Base-by-base conservation (phyloP, 2,329 filamentous ascomycete genomes). In the Epichloe bromicola region DNA sequence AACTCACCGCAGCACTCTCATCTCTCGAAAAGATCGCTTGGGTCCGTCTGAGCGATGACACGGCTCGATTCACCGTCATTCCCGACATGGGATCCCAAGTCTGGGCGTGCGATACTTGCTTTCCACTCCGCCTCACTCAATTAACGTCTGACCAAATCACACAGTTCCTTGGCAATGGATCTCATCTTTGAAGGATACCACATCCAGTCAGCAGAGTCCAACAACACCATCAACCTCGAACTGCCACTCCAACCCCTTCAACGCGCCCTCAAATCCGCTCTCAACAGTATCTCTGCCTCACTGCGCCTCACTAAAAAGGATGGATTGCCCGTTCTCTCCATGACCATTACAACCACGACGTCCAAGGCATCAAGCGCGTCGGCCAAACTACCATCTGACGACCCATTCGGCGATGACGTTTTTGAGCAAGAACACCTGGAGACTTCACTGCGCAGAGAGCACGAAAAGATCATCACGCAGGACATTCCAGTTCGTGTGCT, bases 191-290 rank as follows among this genome's bases (percentile, higher is more conserved):
- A 89, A 63, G 74, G 76, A 57, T 95, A 94, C 71, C 80, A 82
- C 50, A 83, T 97, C 58, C 85, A 95, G 65, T 95, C 90, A 47
- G 86, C 86, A 48, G 85, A 89, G 46, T 73, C 74, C 39, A 75
- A 81, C 66, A 95, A 95, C 68, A 87, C 89, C 49, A 96, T 98
- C 70, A 96, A 98, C 69, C 83, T 98, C 56, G 93, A 98, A 70
- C 80, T 98, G 1, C 89, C 93, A 26, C 81, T 97, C n/a, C 78
- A 80, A 14, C 84, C 87, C 2, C 80, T 98, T 20, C 87, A 93
- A 61, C 85, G 90, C 53, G 93, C 93, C n/a, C 81, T 98, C 53
- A 88, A 85, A 61, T 96, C 90, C 37, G 91, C 91, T 43, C 73
- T 86, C 49, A 84, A 87, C 63, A 88, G 87, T 60, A 82, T 84